These are phyloP conservation scores for Cruciata laevipes DNA, from an alignment of 257 asterid genomes.

Conservation along the genomic window DNA sequence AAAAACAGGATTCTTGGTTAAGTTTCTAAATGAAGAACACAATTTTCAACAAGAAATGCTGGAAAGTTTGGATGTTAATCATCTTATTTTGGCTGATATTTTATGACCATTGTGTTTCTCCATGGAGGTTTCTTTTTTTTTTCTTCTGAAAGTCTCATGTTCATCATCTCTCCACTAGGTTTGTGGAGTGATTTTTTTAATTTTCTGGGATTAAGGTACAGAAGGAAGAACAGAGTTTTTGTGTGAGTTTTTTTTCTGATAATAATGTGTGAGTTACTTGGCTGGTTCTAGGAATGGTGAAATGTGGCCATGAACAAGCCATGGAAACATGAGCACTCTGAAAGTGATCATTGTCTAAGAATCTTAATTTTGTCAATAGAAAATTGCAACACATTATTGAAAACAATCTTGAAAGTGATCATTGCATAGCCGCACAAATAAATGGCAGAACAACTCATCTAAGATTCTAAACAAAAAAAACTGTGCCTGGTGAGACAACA, in stretches of 20 bases:
- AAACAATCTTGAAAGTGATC: background rate
- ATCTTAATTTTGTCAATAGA: too few relatives aligned
- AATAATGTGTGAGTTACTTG: constrained; percentile 21
- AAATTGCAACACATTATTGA: background rate
- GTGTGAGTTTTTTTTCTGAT: constrained; percentile 12
- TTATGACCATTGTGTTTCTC: too few relatives aligned
- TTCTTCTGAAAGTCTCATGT: background rate
- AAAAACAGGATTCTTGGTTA: background rate
- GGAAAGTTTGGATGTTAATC: background rate
- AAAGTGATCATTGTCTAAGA: too few relatives aligned
- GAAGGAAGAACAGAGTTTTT: constrained; percentile 42
- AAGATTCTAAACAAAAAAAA: background rate
- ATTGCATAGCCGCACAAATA: background rate
- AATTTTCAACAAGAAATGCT: background rate
- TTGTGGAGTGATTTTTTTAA: constrained; percentile 5
- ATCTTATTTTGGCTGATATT: background rate
- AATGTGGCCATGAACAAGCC: constrained; percentile 48
- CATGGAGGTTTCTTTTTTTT: background rate
- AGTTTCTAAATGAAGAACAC: background rate
- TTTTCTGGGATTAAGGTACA: constrained; percentile 32
- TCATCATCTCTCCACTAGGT: constrained; percentile 27
- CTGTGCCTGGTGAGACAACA: background rate
- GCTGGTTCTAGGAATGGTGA: constrained; percentile 41
- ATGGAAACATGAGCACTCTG: constrained; percentile 38
- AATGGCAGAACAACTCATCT: background rate